Base-by-base conservation (phyloP, 2,329 filamentous ascomycete species). In the Aspergillus flavus region DNA sequence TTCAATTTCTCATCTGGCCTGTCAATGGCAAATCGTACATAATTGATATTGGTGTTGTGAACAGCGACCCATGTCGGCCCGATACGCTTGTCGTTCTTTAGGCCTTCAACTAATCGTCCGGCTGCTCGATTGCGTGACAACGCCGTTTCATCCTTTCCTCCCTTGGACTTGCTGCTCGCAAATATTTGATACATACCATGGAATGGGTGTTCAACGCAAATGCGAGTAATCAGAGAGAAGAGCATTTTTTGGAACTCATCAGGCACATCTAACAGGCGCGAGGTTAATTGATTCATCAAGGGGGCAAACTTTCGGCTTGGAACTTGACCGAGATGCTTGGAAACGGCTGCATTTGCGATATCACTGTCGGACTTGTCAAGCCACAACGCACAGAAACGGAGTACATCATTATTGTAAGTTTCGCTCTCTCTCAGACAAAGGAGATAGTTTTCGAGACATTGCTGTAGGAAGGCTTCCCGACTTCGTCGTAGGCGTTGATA, bases 161-260 rank as follows among this genome's bases (percentile, higher is more conserved):
- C 84, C 69, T 89, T 88, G 57, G 86, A 88, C 70, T 89, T 91
- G 52, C 87, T 89, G 26, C 91, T 89, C 2, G 94, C 92, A 83
- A 94, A 97, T 48, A 99, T 92, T 70, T 98, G 94, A 75, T 99
- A 96, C 89, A 98, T 94, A 56, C 93, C 93, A 74, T 99, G 96
- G 76, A 94, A 97, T 0, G 95, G 96, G 78, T 99, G 95, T 62
- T 99, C 93, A 12, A 86, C 84, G 73, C 94, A 98, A 61, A 99
- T 97, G 10, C 89, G 89, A 72, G 89, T 87, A 4, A 98, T 89
- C 21, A 99, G 81, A 2, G 84, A 82, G 58, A 88, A 86, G 2
- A 99, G 82, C 1, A 94, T 83, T 46, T 82, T 84, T 72, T 99
- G 95, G 72, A 99, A 99, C 0, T 82, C 74, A 19, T 84, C 85